These are phyloP conservation scores for Beta macrorhiza DNA, from an alignment of 179 eudicot species.

Conservation along the genomic window DNA sequence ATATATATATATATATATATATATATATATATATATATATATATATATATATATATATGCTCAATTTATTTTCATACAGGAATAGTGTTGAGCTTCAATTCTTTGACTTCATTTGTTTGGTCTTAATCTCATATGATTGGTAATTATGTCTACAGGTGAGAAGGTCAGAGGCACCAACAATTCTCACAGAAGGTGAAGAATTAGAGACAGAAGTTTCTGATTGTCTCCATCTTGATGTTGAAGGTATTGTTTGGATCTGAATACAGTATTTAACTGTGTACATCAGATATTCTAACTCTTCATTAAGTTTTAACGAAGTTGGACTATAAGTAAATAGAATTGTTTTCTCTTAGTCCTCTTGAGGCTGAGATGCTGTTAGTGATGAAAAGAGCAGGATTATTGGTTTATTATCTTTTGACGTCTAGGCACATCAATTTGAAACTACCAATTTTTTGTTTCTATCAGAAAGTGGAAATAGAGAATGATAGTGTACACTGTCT, in stretches of 20 bases:
- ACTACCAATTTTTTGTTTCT: background rate
- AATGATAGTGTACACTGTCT: background rate
- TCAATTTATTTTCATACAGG: no score
- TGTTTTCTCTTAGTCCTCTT: background rate
- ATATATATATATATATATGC: no score
- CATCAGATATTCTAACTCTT: background rate
- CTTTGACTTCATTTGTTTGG: background rate
- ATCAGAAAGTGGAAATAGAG: background rate
- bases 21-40: no score
- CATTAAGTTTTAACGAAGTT: background rate
- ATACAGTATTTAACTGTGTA: background rate
- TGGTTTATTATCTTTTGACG: background rate
- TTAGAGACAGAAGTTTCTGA: slow-evolving; percentile 39
- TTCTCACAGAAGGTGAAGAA: slow-evolving; percentile 28
- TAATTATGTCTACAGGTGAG: slow-evolving; percentile 45
- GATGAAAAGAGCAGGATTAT: background rate
- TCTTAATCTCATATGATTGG: background rate
- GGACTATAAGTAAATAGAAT: background rate
- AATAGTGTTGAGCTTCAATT: background rate
- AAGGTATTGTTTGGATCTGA: slow-evolving; percentile 42
- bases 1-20: no score
- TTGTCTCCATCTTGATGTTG: slow-evolving; percentile 32
- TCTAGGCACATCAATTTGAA: background rate
- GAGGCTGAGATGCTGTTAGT: background rate
- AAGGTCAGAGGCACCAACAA: slow-evolving; percentile 48